These are phyloP conservation scores for Bipolaris sorokiniana DNA, from an alignment of 2,329 filamentous ascomycete genomes.

Conservation along the genomic window DNA sequence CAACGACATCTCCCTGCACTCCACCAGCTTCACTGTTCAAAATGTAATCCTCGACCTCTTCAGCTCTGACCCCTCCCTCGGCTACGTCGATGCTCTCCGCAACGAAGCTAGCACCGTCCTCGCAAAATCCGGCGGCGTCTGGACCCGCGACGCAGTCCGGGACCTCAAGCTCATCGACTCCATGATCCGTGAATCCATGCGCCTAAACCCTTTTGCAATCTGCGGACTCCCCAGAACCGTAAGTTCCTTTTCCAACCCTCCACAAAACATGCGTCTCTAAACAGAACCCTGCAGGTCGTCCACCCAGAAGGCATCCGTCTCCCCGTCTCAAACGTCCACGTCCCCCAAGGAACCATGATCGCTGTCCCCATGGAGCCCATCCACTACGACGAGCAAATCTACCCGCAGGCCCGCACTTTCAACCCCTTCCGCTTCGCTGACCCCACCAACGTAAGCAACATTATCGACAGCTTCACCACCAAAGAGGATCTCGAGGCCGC, in stretches of 20 bases:
- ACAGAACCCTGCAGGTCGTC: constrained; percentile 13
- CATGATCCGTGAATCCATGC: constrained; percentile 24
- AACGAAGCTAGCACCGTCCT: constrained; percentile 18
- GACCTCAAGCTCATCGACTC: constrained; percentile 22
- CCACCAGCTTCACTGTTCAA: constrained; percentile 22
- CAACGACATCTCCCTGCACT: constrained; percentile 23
- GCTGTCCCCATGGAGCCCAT: constrained; percentile 24
- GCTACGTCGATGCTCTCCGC: constrained; percentile 20
- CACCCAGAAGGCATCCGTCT: constrained; percentile 16
- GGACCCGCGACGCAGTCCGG: constrained; percentile 21
- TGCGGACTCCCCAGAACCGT: constrained; percentile 22
- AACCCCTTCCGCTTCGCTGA: constrained; percentile 24
- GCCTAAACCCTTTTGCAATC: constrained; percentile 21
- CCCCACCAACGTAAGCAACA: constrained; percentile 16
- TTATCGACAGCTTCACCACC: constrained; percentile 19
- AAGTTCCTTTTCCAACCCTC: background rate
- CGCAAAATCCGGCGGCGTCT: constrained; percentile 12
- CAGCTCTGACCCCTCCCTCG: constrained; percentile 18
- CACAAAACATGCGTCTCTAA: background rate
- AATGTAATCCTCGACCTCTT: constrained; percentile 25
- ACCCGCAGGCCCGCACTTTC: constrained; percentile 21
- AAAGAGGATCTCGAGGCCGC: constrained; percentile 19
- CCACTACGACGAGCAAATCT: constrained; percentile 19
- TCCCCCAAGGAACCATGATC: constrained; percentile 22
- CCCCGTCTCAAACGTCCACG: constrained; percentile 13